A percentile compares a stretch with the other conserved stretches of the same genome.
Evolutionary conservation across 164 flowering plant species (phyloP).

Genomic region (Echeveria elegans): DNA sequence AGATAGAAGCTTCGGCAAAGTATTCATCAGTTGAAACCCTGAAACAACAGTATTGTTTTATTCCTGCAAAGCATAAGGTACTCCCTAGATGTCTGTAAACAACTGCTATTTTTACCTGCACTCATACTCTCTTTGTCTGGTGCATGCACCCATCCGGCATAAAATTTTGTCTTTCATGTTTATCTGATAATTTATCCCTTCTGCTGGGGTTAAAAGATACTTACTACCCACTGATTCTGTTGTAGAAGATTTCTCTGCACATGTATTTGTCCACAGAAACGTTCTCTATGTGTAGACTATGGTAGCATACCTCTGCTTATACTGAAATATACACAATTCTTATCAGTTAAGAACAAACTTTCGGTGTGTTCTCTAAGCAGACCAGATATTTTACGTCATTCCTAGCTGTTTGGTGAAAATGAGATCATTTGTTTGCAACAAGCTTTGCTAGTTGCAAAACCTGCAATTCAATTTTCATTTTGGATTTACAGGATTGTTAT

Average conservation of each 20-base stretch:
- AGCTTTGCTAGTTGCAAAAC: neutral
- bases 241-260: too few relatives aligned
- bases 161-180: too few relatives aligned
- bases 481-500: constrained; percentile 61
- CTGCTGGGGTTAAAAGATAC: too few relatives aligned
- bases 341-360: too few relatives aligned
- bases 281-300: too few relatives aligned
- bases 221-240: too few relatives aligned
- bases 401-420: neutral
- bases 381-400: neutral
- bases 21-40: constrained; percentile 90
- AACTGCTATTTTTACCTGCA: neutral
- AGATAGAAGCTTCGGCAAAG: constrained; percentile 84
- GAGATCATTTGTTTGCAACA: neutral
- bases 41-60: constrained; percentile 64
- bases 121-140: neutral
- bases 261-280: too few relatives aligned
- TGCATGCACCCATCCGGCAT: neutral
- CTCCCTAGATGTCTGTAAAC: neutral
- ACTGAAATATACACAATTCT: neutral
- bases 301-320: too few relatives aligned
- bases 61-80: constrained; percentile 88
- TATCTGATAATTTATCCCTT: too few relatives aligned
- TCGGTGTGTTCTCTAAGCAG: neutral
- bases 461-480: neutral